Evolutionary conservation across 352 stramenopile genomes (phyloP).

Genomic region (Pythium coloratum): DNA sequence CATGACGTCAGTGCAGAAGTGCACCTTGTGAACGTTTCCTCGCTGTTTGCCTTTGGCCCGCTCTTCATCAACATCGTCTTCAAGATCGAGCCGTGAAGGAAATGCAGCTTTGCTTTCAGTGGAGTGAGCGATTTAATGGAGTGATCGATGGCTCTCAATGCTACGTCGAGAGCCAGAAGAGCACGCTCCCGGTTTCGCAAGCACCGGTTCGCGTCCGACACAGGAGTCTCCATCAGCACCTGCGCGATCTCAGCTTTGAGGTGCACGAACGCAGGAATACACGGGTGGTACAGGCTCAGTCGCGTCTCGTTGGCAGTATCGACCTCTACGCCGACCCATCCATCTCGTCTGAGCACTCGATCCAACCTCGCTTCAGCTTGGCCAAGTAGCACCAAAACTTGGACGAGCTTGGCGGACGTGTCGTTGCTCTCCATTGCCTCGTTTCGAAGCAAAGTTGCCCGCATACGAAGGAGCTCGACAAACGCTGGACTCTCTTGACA

Average conservation of each 20-base stretch:
- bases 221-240: constrained; percentile 44
- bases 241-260: constrained; percentile 54
- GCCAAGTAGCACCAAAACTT: constrained; percentile 10
- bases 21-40: constrained; percentile 8
- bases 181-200: constrained; percentile 6
- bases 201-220: background rate
- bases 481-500: constrained; percentile 33
- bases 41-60: constrained; percentile 2
- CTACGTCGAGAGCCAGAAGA: constrained; percentile 37
- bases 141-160: constrained; percentile 42
- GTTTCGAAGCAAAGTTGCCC: constrained; percentile 31
- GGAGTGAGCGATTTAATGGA: constrained; percentile 39
- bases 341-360: constrained; percentile 44
- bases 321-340: constrained; percentile 54
- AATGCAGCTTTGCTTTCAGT: constrained; percentile 47
- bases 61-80: constrained; percentile 39
- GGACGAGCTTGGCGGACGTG: background rate
- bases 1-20: constrained; percentile 13
- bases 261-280: constrained; percentile 48
- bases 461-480: constrained; percentile 38
- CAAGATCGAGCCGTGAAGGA: constrained; percentile 53
- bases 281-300: constrained; percentile 56
- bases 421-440: constrained; percentile 9
- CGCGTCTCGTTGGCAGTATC: constrained; percentile 28
- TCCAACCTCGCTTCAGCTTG: constrained; percentile 52